Evolutionary conservation across 163 green algal species (phyloP), one percentile per base, ranked within the genome.

Genomic region (Trebouxia gelatinosa): DNA sequence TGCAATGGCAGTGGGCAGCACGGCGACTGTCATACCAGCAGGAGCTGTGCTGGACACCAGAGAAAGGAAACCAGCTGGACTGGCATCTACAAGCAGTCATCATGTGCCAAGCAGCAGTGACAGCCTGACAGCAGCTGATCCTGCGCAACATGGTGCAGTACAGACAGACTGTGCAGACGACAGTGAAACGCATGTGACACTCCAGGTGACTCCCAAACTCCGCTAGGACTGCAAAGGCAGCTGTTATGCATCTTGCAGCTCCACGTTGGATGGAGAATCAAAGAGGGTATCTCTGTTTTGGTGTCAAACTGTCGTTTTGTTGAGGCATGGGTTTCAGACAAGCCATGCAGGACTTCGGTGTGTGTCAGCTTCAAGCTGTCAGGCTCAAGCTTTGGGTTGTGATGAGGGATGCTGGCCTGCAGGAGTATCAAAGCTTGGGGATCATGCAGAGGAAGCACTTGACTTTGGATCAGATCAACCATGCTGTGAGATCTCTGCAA

Each of bases 381-480:
- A 28, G 48, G 19, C 48, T 59, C 2, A 59, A 7, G 2, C 26
- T 3, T 59, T 59, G 48, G 48, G 3, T 29, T 59, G n/a, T n/a
- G n/a, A n/a, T n/a, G n/a, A n/a, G n/a, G n/a, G n/a, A n/a, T n/a
- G n/a, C n/a, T n/a, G n/a, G 48, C 48, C 48, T 59, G 48, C 67
- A 75, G 67, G 67, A 75, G 40, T 75, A 75, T 32, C 11, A 28
- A 40, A 38, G n/a, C 39, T 32, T 75, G 6, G 67, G 67, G 21
- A 57, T 21, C 67, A 75, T 75, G 67, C 67, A 75, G 39, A 57
- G 39, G 3, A 57, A 58, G 39, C 67, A 75, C n/a, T 58, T 75
- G 17, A 37, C 67, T 4, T 38, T 75, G 67, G 39, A 75, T 21
- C 39, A 75, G n/a, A 59, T 75, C n/a, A 75, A 75, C 29, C 16